Evolutionary conservation across 2,329 filamentous ascomycete species (phyloP), one percentile per base, ranked within the genome.

Genomic region (Paecilomyces sp.): DNA sequence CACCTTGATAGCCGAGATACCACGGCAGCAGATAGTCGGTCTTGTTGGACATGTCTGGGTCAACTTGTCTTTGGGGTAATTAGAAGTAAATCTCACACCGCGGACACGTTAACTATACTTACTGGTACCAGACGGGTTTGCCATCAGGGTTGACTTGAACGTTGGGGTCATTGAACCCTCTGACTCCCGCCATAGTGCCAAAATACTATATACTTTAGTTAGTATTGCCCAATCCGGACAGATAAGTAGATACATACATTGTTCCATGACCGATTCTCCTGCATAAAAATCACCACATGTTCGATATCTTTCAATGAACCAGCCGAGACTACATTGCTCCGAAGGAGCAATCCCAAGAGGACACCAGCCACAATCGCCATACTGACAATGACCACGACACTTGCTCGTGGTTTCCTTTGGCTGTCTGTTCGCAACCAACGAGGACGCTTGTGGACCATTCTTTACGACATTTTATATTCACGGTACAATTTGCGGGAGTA

Each of bases 211-310:
- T 22, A 72, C 54, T 73, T 72, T 62, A 77, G 47, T 54, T 6
- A 31, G 57, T 62, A 18, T 59, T 51, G 34, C 30, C 7, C 15
- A 22, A 15, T 31, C 18, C 28, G 52, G 1, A 13, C 3, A 18
- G 28, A 5, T 24, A 31, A 56, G 22, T 24, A 22, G 22, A 47
- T 12, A 47, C 68, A 52, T 70, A 74, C 74, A 36, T 66, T 71
- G 55, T 76, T 73, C 65, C 72, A 76, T 33, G 74, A 71, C 51
- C 77, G 68, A 58, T 79, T 80, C 62, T 80, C 80, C 65, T 83
- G 81, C 81, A 84, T 84, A 70, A 84, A 84, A 11, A 84, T 77
- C 11, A 84, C 77, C 30, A 84, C 81, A 80, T 85, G 82, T 25
- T 84, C 75, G 60, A 84, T 81, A 59, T 83, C 81, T 28, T 74